Evolutionary conservation across 139 green algal species (phyloP).

Genomic region (Tetratostichococcus sp.): DNA sequence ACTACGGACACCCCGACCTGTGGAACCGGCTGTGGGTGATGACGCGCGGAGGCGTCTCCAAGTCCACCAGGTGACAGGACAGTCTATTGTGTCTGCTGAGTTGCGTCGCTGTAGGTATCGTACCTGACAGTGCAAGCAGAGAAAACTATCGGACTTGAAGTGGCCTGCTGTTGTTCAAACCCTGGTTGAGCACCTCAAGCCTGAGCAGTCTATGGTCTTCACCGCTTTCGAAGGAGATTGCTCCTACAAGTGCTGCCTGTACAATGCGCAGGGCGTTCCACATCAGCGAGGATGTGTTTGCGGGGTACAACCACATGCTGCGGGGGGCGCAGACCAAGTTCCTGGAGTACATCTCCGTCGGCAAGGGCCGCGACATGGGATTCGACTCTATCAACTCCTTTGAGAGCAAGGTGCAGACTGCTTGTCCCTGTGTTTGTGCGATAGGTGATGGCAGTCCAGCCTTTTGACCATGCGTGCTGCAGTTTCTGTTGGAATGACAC

Average conservation of each 20-base stretch:
- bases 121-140: too few relatives aligned
- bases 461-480: too few relatives aligned
- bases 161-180: too few relatives aligned
- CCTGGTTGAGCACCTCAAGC: too few relatives aligned
- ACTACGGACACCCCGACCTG: slow-evolving; percentile 91
- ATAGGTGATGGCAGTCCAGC: too few relatives aligned
- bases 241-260: neutral
- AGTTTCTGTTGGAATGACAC: too few relatives aligned
- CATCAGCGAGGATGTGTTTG: slow-evolving; percentile 62
- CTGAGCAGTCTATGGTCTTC: too few relatives aligned
- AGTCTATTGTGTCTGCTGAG: too few relatives aligned
- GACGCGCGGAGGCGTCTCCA: slow-evolving; percentile 66
- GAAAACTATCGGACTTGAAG: too few relatives aligned
- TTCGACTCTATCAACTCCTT: slow-evolving; percentile 91
- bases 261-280: slow-evolving; percentile 35
- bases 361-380: slow-evolving; percentile 90
- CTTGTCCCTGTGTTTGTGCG: too few relatives aligned
- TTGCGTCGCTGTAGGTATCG: too few relatives aligned
- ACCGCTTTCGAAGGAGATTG: too few relatives aligned
- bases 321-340: slow-evolving; percentile 74
- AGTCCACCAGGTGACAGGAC: slow-evolving; percentile 38
- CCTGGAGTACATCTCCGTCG: slow-evolving; percentile 73
- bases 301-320: slow-evolving; percentile 75
- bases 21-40: slow-evolving; percentile 86
- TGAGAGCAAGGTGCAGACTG: slow-evolving; percentile 68